Conservation (phyloP, 257 asterid genomes). For the Haberlea rhodopensis region DNA sequence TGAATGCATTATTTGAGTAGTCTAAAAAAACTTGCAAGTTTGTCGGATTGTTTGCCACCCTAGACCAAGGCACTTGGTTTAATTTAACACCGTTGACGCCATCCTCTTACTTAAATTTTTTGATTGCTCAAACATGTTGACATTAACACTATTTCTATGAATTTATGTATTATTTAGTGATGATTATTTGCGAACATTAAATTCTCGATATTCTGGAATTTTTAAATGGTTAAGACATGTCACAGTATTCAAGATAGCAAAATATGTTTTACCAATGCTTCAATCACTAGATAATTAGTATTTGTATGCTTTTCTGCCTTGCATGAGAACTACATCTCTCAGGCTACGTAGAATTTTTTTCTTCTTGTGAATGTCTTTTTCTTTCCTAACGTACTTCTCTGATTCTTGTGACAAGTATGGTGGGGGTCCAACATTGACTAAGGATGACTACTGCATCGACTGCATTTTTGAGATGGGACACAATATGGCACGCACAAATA, state of each 20-base stretch:
- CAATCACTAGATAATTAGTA: conserved; percentile 8
- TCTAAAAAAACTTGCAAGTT: no score
- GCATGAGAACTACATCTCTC: neutral
- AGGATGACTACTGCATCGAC: conserved; percentile 65
- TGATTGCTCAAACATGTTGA: no score
- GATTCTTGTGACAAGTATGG: conserved; percentile 60
- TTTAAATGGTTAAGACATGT: neutral
- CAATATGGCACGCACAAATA: conserved; percentile 60
- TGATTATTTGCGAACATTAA: no score
- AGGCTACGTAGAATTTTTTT: conserved; percentile 16
- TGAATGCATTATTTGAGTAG: no score
- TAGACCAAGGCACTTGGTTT: no score
- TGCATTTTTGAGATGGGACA: conserved; percentile 79
- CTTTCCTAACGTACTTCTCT: conserved; percentile 30
- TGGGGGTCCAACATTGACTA: conserved; percentile 83
- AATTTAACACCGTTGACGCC: no score
- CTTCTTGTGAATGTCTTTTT: conserved; percentile 19
- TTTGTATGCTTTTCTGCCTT: conserved; percentile 1
- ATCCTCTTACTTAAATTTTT: no score
- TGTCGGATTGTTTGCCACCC: no score
- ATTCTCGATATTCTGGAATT: no score
- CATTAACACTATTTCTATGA: no score
- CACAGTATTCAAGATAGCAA: conserved; percentile 6
- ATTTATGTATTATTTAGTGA: no score
- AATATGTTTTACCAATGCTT: neutral